Conservation (phyloP, 345 rosid genomes). For the Hirschfeldia incana region DNA sequence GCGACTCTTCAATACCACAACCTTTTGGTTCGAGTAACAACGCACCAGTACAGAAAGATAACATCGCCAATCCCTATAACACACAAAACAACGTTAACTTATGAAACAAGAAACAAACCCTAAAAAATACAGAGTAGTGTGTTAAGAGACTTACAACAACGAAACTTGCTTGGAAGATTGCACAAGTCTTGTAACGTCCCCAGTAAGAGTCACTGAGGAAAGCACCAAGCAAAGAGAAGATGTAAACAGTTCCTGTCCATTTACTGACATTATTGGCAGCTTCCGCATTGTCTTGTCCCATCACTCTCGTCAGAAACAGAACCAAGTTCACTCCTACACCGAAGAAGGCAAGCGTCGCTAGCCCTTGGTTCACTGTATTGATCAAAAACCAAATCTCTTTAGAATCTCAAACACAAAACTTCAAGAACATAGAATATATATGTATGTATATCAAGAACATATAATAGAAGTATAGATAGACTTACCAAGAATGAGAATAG, state of each 20-base stretch:
- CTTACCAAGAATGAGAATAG: conserved; percentile 70
- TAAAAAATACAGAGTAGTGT: not conserved
- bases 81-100: conserved; percentile 25
- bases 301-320: conserved; percentile 80
- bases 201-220: conserved; percentile 97
- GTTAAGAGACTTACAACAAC: conserved; percentile 58
- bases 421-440: not conserved
- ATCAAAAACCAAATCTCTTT: not conserved
- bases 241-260: conserved; percentile 98
- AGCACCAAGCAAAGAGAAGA: conserved; percentile 93
- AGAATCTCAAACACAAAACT: not conserved
- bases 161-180: conserved; percentile 83
- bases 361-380: conserved; percentile 86
- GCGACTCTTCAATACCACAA: conserved; percentile 61
- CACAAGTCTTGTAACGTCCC: conserved; percentile 97
- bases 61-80: conserved; percentile 64
- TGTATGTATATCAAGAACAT: not conserved
- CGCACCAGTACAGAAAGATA: conserved; percentile 58
- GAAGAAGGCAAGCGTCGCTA: conserved; percentile 92
- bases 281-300: conserved; percentile 83
- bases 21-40: conserved; percentile 72
- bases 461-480: not conserved
- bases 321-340: conserved; percentile 96
- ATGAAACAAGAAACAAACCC: not conserved
- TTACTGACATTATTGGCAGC: conserved; percentile 97